A percentile compares a stretch with the other conserved stretches of the same genome.
These are phyloP conservation scores for Botryotinia calthae DNA, from an alignment of 2,329 filamentous ascomycete genomes.

Conservation along the genomic window DNA sequence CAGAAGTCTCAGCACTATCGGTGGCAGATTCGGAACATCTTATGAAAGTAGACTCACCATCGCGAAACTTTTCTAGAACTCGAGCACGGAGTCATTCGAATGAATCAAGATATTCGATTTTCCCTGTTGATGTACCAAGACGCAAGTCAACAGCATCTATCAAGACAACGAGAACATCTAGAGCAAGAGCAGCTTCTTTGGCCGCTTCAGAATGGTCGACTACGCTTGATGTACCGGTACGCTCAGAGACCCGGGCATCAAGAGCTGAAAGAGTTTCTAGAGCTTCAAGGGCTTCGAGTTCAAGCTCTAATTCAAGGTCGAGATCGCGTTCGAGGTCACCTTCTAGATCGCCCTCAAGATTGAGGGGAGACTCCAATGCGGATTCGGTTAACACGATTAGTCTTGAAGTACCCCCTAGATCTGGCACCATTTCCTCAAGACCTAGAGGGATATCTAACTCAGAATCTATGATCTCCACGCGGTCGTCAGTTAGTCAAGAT, in stretches of 20 bases:
- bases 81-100: slow-evolving; percentile 6
- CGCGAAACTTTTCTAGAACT: background rate
- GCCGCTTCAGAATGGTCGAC: slow-evolving; percentile 14
- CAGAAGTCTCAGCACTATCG: background rate
- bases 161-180: background rate
- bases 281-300: background rate
- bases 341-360: background rate
- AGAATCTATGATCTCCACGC: background rate
- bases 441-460: slow-evolving; percentile 13
- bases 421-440: background rate
- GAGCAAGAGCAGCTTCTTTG: background rate
- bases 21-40: background rate
- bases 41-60: background rate
- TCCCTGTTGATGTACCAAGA: slow-evolving; percentile 7
- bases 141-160: slow-evolving; percentile 8
- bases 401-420: background rate
- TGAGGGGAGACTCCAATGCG: slow-evolving; percentile 4
- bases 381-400: background rate
- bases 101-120: slow-evolving; percentile 17
- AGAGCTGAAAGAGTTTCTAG: background rate
- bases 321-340: background rate
- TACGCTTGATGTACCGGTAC: slow-evolving; percentile 3
- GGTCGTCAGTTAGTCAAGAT: slow-evolving; percentile 3
- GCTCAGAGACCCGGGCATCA: background rate
- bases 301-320: background rate